phyloP scores from a whole-genome alignment of 306 rosid genomes.

The Glycine latifolia region DNA sequence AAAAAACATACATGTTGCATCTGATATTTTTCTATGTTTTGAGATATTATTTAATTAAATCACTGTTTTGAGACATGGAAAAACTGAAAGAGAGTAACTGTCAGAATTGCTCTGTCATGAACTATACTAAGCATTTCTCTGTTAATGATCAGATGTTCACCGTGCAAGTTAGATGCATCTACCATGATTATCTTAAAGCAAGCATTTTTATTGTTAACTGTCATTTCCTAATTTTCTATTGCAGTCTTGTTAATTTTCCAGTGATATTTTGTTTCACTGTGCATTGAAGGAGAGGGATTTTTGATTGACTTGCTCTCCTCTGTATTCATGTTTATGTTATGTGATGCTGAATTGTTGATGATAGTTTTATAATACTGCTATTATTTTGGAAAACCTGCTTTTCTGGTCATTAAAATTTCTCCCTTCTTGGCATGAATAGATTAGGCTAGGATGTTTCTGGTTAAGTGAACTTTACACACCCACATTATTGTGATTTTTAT shows the following conservation, averaged over 20 bases:
- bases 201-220: neutral
- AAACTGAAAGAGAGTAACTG: neutral
- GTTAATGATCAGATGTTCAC: conserved; percentile 14
- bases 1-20: neutral
- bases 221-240: neutral
- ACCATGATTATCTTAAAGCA: conserved; percentile 5
- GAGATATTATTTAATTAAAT: conserved; percentile 11
- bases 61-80: neutral
- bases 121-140: neutral
- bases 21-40: neutral
- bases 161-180: conserved; percentile 23
- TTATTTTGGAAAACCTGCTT: conserved; percentile 10
- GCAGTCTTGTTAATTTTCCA: conserved; percentile 14
- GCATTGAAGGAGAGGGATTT: neutral
- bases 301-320: neutral
- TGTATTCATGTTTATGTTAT: conserved; percentile 1
- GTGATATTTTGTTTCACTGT: conserved; percentile 6
- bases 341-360: neutral
- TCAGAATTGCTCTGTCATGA: neutral
- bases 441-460: conserved; percentile 5
- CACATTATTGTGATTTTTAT: neutral
- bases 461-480: neutral
- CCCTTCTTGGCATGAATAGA: neutral
- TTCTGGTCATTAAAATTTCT: neutral
- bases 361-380: neutral